A percentile compares a stretch with the other conserved stretches of the same genome.
phyloP scores from a whole-genome alignment of 257 asterid species.

The Haberlea rhodopensis region DNA sequence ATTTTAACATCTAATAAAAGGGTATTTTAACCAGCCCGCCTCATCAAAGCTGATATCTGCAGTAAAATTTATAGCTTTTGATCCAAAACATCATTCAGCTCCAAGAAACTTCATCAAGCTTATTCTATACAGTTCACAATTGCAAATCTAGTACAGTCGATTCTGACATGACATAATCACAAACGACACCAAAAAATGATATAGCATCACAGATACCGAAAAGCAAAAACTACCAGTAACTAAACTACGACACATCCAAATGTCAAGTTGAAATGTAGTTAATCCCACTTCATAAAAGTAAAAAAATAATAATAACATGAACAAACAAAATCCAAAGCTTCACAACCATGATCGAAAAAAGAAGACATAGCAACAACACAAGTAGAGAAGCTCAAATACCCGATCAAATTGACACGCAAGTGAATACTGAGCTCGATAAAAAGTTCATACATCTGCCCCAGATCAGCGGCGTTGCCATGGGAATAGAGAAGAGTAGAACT shows the following conservation, averaged over 20 bases:
- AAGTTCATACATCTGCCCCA: slow-evolving; percentile 97
- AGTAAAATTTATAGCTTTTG: not conserved
- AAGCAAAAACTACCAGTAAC: not conserved
- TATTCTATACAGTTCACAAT: not conserved
- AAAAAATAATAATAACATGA: not conserved
- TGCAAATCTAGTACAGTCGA: not conserved
- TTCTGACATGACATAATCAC: not conserved
- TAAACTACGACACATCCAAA: not conserved
- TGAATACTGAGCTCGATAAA: slow-evolving; percentile 88
- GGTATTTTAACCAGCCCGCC: not conserved
- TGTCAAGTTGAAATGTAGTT: not conserved
- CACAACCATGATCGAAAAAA: not conserved
- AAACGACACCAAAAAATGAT: too few relatives aligned
- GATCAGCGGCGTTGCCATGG: slow-evolving; percentile 97
- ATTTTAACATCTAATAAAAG: not conserved
- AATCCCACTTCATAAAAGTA: not conserved
- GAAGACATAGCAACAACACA: not conserved
- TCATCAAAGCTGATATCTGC: not conserved
- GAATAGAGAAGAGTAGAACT: slow-evolving; percentile 79
- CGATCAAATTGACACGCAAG: slow-evolving; percentile 86
- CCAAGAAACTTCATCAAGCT: not conserved
- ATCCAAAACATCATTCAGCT: not conserved
- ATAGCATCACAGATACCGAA: not conserved
- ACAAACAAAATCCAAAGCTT: not conserved
- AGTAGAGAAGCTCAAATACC: slow-evolving; percentile 41